phyloP scores from a whole-genome alignment of 1,284 basidiomycete species.

The Ceraceosorus guamensis region DNA sequence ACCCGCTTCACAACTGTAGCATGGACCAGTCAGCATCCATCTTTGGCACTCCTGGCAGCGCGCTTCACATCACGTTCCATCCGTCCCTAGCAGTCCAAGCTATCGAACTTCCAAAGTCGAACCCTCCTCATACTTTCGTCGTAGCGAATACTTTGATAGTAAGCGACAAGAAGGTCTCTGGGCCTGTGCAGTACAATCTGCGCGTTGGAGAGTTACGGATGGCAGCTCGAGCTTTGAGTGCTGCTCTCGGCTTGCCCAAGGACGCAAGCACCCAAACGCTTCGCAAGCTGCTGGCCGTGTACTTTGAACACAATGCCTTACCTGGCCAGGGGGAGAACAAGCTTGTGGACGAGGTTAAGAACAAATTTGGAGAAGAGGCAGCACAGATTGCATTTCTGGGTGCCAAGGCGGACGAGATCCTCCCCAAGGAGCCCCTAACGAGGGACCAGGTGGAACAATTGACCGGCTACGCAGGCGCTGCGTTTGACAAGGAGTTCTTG shows the following conservation, averaged over 20 bases:
- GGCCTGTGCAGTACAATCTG: slow-evolving; percentile 45
- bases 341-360: slow-evolving; percentile 15
- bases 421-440: slow-evolving; percentile 16
- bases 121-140: slow-evolving; percentile 29
- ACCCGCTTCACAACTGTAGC: not conserved
- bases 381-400: slow-evolving; percentile 19
- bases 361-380: slow-evolving; percentile 31
- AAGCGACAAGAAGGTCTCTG: slow-evolving; percentile 45
- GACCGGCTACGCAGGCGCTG: slow-evolving; percentile 23
- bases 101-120: slow-evolving; percentile 20
- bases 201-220: slow-evolving; percentile 43
- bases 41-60: slow-evolving; percentile 34
- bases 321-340: slow-evolving; percentile 18
- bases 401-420: not conserved
- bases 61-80: slow-evolving; percentile 41
- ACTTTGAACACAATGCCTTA: slow-evolving; percentile 25
- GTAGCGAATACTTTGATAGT: slow-evolving; percentile 44
- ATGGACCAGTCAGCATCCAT: slow-evolving; percentile 47
- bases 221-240: slow-evolving; percentile 26
- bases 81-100: slow-evolving; percentile 25
- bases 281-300: slow-evolving; percentile 30
- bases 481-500: slow-evolving; percentile 39
- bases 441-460: slow-evolving; percentile 27
- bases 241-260: slow-evolving; percentile 17
- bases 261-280: slow-evolving; percentile 19